phyloP scores from a whole-genome alignment of 2,329 filamentous ascomycete genomes.

The Simplicillium aogashimaense region DNA sequence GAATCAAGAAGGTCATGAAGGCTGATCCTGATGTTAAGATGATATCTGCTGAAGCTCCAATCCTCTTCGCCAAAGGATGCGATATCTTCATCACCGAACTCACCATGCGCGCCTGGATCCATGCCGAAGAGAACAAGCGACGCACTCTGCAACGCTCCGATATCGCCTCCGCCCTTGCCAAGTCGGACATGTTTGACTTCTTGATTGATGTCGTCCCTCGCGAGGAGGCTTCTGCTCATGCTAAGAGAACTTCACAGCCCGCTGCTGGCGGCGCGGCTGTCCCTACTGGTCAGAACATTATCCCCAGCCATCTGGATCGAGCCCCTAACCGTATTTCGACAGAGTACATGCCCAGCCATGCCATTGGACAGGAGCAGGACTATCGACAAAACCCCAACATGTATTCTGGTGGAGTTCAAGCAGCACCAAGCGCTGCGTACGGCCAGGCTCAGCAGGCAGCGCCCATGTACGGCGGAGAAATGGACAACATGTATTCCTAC shows the following conservation, averaged over 20 bases:
- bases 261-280: conserved; percentile 30
- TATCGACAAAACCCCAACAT: conserved; percentile 73
- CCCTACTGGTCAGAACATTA: conserved; percentile 24
- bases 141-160: conserved; percentile 91
- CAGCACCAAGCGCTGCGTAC: conserved; percentile 61
- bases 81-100: conserved; percentile 99
- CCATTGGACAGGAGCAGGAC: conserved; percentile 59
- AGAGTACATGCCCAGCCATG: conserved; percentile 56
- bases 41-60: conserved; percentile 97
- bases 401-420: conserved; percentile 72
- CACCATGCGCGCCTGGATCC: conserved; percentile 99
- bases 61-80: conserved; percentile 95
- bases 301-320: too few relatives aligned
- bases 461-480: conserved; percentile 61
- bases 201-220: conserved; percentile 96
- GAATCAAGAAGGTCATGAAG: conserved; percentile 99
- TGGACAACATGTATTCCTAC: conserved; percentile 81
- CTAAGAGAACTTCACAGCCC: conserved; percentile 60
- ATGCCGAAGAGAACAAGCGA: conserved; percentile 97
- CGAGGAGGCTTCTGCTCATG: conserved; percentile 79
- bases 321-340: conserved; percentile 11
- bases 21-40: conserved; percentile 98
- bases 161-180: conserved; percentile 88
- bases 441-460: conserved; percentile 61
- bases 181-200: conserved; percentile 99